Conservation (phyloP, 164 flowering plant genomes). For the Tetracentron sinense region DNA sequence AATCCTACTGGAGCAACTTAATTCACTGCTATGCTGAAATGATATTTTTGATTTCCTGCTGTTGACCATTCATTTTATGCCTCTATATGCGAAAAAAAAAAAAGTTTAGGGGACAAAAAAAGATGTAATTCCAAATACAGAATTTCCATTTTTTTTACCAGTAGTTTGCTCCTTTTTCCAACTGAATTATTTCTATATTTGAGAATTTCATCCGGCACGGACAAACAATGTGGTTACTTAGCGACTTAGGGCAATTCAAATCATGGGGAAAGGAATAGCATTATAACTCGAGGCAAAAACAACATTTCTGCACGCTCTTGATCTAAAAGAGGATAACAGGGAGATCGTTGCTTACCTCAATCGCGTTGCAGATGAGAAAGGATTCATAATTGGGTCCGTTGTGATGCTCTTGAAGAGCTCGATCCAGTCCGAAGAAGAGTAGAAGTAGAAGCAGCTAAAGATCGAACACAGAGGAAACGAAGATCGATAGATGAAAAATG, state of each 20-base stretch:
- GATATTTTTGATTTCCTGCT: neutral
- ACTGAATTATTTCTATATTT: neutral
- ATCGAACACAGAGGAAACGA: constrained; percentile 11
- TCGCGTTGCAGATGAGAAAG: constrained; percentile 96
- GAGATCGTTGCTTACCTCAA: constrained; percentile 50
- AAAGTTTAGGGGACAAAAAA: neutral
- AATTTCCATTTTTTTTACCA: no score
- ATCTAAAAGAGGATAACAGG: constrained; percentile 7
- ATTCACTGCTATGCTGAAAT: no score
- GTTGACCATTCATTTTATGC: no score
- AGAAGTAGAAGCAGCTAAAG: neutral
- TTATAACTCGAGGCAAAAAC: neutral
- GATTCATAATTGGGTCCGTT: constrained; percentile 78
- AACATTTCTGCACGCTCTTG: neutral
- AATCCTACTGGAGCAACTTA: neutral
- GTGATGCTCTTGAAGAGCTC: constrained; percentile 20
- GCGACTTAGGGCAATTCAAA: neutral
- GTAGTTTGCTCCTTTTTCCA: neutral
- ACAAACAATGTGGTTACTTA: constrained; percentile 1
- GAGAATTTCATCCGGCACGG: neutral
- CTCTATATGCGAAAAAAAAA: no score
- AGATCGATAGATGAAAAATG: neutral
- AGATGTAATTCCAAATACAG: no score
- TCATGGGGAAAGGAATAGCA: neutral
- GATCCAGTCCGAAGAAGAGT: constrained; percentile 27